Conservation (phyloP, 1,139 yeast species). For the Taiozyma onychis region DNA sequence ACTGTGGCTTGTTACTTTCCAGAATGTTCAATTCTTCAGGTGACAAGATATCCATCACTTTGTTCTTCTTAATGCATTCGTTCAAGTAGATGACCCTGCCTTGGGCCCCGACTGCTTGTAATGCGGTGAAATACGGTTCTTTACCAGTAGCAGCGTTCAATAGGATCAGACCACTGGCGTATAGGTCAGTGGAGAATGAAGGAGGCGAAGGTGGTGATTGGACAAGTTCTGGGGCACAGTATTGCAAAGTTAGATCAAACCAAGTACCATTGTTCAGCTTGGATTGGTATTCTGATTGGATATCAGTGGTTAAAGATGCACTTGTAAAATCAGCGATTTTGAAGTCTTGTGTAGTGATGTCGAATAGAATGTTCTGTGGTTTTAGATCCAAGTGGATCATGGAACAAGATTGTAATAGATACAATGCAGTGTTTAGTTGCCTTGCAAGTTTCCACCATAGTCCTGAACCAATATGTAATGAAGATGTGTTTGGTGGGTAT, state of each 20-base stretch:
- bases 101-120: slow-evolving; percentile 5
- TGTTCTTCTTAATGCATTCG: slow-evolving; percentile 20
- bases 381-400: slow-evolving; percentile 33
- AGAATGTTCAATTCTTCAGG: slow-evolving; percentile 2
- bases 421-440: slow-evolving; percentile 23
- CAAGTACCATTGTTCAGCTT: slow-evolving; percentile 12
- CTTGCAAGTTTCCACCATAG: slow-evolving; percentile 28
- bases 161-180: slow-evolving; percentile 30
- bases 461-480: slow-evolving; percentile 15
- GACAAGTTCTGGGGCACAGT: slow-evolving; percentile 32
- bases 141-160: slow-evolving; percentile 30
- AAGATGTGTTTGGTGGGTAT: not conserved
- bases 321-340: slow-evolving; percentile 35
- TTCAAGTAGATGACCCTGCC: slow-evolving; percentile 10
- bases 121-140: slow-evolving; percentile 25
- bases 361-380: slow-evolving; percentile 29
- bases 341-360: slow-evolving; percentile 17
- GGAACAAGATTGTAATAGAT: slow-evolving; percentile 20
- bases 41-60: slow-evolving; percentile 12
- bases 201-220: slow-evolving; percentile 21
- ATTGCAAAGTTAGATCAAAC: slow-evolving; percentile 32
- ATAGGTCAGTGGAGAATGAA: slow-evolving; percentile 26
- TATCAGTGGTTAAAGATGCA: slow-evolving; percentile 17
- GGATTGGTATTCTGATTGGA: slow-evolving; percentile 8
- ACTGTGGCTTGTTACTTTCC: slow-evolving; percentile 6